A percentile compares a stretch with the other conserved stretches of the same genome.
These are phyloP conservation scores for Pachysolen tannophilus DNA, from an alignment of 805 yeast species.

Conservation along the genomic window DNA sequence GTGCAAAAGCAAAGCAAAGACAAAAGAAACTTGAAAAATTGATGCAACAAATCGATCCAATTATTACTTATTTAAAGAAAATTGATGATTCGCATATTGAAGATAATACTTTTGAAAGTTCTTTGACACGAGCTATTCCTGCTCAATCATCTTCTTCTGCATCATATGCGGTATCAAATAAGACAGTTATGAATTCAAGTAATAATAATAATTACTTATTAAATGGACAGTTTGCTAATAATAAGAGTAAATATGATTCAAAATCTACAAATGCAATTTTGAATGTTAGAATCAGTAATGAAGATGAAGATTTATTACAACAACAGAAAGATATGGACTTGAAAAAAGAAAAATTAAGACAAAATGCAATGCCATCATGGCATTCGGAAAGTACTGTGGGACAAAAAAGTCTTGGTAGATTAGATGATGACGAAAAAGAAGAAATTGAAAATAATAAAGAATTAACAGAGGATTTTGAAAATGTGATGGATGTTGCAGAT, in stretches of 20 bases:
- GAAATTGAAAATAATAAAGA: constrained; percentile 14
- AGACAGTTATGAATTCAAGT: constrained; percentile 17
- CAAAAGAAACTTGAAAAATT: constrained; percentile 76
- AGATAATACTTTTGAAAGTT: constrained; percentile 83
- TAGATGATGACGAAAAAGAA: constrained; percentile 42
- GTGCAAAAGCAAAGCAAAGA: constrained; percentile 69
- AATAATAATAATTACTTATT: constrained; percentile 16
- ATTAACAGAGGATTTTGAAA: not conserved
- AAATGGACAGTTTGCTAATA: constrained; percentile 23
- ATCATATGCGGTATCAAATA: constrained; percentile 55
- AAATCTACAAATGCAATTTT: constrained; percentile 68
- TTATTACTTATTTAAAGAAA: constrained; percentile 73
- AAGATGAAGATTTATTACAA: constrained; percentile 66
- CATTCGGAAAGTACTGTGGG: constrained; percentile 90
- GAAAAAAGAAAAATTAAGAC: constrained; percentile 67
- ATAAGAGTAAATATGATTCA: constrained; percentile 13
- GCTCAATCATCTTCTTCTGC: constrained; percentile 67
- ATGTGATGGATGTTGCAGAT: not conserved
- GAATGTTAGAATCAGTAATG: constrained; percentile 83
- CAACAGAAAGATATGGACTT: constrained; percentile 60
- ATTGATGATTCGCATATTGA: constrained; percentile 75
- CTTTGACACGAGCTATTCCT: constrained; percentile 77
- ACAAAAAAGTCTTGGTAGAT: constrained; percentile 43
- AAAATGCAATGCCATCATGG: constrained; percentile 97
- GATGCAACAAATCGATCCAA: constrained; percentile 86